Evolutionary conservation across 208 protist genomes (phyloP).

Genomic region (Crithidia sp.): DNA sequence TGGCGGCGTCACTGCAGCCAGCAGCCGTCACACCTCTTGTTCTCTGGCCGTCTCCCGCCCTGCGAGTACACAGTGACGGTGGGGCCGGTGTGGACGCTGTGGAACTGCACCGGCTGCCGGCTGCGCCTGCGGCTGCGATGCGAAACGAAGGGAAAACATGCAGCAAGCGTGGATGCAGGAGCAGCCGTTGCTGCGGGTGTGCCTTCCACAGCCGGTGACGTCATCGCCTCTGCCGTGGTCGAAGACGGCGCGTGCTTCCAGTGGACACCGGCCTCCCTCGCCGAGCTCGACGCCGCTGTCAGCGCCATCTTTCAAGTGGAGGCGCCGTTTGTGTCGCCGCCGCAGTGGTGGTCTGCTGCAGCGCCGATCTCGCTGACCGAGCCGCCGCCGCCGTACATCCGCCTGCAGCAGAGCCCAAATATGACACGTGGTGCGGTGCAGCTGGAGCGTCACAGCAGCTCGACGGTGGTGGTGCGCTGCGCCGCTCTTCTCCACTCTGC

Average conservation of each 20-base stretch:
- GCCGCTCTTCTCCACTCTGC: slow-evolving; percentile 26
- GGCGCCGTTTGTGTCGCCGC: neutral
- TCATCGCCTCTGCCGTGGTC: slow-evolving; percentile 22
- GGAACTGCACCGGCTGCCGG: slow-evolving; percentile 34
- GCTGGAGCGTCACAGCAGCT: slow-evolving; percentile 16
- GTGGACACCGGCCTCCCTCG: slow-evolving; percentile 23
- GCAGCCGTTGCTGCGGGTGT: no score
- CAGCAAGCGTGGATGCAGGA: neutral
- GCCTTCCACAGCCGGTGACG: neutral
- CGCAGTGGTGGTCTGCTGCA: slow-evolving; percentile 24
- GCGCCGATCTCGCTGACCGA: slow-evolving; percentile 23
- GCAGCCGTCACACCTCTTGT: neutral
- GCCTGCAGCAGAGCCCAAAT: slow-evolving; percentile 18
- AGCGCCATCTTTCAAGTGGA: slow-evolving; percentile 16
- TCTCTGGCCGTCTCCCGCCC: slow-evolving; percentile 10
- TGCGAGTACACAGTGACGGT: slow-evolving; percentile 28
- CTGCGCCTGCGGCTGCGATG: slow-evolving; percentile 22
- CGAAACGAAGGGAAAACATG: neutral
- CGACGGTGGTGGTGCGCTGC: slow-evolving; percentile 26
- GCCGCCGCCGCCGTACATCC: slow-evolving; percentile 25
- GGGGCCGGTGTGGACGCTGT: slow-evolving; percentile 38
- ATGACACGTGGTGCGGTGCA: slow-evolving; percentile 16
- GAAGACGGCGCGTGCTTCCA: slow-evolving; percentile 32
- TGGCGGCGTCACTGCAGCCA: slow-evolving; percentile 23
- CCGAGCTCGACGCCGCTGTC: slow-evolving; percentile 5